Conservation (phyloP, 176 grass and related monocot genomes). For the Zoysia japonica region DNA sequence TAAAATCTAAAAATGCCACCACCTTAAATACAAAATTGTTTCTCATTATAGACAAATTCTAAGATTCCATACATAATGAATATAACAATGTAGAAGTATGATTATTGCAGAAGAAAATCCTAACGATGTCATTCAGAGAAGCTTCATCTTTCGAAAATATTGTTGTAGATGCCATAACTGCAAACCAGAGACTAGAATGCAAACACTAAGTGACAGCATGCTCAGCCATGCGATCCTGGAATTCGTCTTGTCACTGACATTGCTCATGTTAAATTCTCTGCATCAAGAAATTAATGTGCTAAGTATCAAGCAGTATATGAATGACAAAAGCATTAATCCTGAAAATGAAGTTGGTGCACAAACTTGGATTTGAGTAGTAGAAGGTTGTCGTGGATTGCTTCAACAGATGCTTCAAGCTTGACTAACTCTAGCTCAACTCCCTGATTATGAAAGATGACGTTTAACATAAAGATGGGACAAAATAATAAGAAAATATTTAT, state of each 20-base stretch:
- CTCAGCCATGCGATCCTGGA: constrained; percentile 62
- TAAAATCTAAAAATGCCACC: neutral
- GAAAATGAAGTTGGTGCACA: constrained; percentile 25
- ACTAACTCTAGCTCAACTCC: constrained; percentile 75
- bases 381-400: constrained; percentile 64
- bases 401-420: constrained; percentile 65
- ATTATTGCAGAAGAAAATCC: constrained; percentile 19
- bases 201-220: constrained; percentile 62
- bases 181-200: constrained; percentile 58
- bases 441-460: constrained; percentile 39
- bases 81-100: neutral
- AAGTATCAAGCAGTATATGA: constrained; percentile 5
- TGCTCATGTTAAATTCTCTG: constrained; percentile 69
- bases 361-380: constrained; percentile 63
- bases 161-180: constrained; percentile 58
- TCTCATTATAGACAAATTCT: neutral
- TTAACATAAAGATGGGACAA: constrained; percentile 12
- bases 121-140: constrained; percentile 50
- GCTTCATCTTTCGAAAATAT: constrained; percentile 84
- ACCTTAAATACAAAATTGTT: constrained; percentile 36
- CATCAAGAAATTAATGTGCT: constrained; percentile 16
- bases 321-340: neutral
- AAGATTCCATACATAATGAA: constrained; percentile 17
- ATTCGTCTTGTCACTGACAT: constrained; percentile 69
- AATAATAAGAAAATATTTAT: neutral